Evolutionary conservation across 257 asterid genomes (phyloP).

Genomic region (Scutellaria galericulata): DNA sequence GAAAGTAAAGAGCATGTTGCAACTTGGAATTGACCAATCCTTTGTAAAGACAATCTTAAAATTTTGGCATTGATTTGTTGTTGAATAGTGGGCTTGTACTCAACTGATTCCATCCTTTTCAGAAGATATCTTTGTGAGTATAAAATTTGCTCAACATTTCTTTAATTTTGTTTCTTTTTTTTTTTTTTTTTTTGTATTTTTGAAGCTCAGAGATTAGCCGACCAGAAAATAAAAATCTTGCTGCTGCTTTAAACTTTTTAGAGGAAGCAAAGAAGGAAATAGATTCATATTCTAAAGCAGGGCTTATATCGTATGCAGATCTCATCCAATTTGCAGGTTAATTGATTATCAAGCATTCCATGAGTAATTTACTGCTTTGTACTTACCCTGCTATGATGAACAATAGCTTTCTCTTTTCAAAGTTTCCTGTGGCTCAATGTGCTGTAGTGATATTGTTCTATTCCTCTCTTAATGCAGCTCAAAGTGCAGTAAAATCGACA

Average conservation of each 20-base stretch:
- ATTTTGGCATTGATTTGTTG: not conserved
- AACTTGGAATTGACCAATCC: slow-evolving; percentile 15
- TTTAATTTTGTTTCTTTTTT: slow-evolving; percentile 33
- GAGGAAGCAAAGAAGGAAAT: slow-evolving; percentile 89
- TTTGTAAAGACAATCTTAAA: not conserved
- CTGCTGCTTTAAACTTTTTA: slow-evolving; percentile 64
- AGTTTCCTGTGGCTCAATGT: slow-evolving; percentile 9
- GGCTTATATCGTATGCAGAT: slow-evolving; percentile 91
- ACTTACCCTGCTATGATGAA: slow-evolving; percentile 10
- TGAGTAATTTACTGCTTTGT: not conserved
- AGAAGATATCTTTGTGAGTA: slow-evolving; percentile 10
- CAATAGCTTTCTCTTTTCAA: not conserved
- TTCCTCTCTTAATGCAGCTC: slow-evolving; percentile 62
- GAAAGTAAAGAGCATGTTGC: slow-evolving; percentile 10
- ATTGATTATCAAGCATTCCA: slow-evolving; percentile 25
- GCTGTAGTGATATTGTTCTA: slow-evolving; percentile 16
- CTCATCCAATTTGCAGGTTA: slow-evolving; percentile 85
- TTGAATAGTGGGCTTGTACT: not conserved
- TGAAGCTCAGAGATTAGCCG: slow-evolving; percentile 98
- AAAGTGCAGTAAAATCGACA: slow-evolving; percentile 87
- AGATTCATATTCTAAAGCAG: slow-evolving; percentile 78
- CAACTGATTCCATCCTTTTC: slow-evolving; percentile 16
- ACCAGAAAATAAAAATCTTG: slow-evolving; percentile 87
- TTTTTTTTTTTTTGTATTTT: slow-evolving; percentile 41
- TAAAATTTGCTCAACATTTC: slow-evolving; percentile 16